Conservation (phyloP, 1,284 basidiomycete genomes). For the Cutaneotrichosporon spelunceum region DNA sequence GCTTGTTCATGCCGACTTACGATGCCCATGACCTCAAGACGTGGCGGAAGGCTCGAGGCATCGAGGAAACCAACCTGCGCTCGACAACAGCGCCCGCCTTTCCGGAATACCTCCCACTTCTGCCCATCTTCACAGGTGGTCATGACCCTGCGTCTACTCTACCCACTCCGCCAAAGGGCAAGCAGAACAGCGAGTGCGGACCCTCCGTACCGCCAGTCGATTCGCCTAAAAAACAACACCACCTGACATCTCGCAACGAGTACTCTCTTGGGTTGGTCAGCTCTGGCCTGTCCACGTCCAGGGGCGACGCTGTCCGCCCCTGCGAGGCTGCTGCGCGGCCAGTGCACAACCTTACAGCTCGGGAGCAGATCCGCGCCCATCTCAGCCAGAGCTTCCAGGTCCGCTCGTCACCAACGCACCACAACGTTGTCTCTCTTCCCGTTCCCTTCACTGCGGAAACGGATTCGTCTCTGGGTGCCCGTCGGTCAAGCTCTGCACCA, state of each 20-base stretch:
- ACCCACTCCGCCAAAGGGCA: background rate
- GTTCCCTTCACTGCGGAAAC: background rate
- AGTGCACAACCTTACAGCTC: background rate
- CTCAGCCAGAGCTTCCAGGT: background rate
- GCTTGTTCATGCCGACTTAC: constrained; percentile 31
- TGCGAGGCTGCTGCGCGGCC: background rate
- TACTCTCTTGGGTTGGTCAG: background rate
- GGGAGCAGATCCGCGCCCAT: background rate
- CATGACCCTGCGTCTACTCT: constrained; percentile 10
- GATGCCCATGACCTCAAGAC: constrained; percentile 29
- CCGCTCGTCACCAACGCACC: background rate
- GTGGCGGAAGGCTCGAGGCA: constrained; percentile 25
- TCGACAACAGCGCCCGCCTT: background rate
- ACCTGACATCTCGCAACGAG: background rate
- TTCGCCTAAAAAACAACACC: background rate
- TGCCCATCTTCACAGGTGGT: constrained; percentile 19
- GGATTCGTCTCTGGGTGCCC: background rate
- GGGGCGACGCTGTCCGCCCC: background rate
- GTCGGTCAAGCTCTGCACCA: background rate
- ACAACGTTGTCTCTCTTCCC: background rate
- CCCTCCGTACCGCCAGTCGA: too few species aligned
- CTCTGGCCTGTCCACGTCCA: background rate
- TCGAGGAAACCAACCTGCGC: constrained; percentile 6
- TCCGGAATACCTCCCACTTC: constrained; percentile 9
- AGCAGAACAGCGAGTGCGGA: background rate